Conservation (phyloP, 352 stramenopile genomes). For the Globisporangium nunn region DNA sequence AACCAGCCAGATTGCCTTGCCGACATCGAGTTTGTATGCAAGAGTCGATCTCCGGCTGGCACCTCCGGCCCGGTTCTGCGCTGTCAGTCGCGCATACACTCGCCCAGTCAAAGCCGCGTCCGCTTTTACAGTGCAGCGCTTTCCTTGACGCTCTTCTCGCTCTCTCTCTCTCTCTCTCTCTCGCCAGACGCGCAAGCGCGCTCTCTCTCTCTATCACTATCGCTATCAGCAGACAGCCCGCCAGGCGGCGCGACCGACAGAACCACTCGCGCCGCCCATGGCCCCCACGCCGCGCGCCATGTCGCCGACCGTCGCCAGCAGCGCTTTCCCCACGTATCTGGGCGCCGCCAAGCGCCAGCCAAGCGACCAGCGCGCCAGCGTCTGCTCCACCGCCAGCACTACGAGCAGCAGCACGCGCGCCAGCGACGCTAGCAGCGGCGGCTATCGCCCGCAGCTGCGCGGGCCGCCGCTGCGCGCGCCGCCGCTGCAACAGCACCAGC, state of each 20-base stretch:
- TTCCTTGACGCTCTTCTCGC: background rate
- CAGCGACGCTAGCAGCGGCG: conserved; percentile 9
- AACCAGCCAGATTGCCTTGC: background rate
- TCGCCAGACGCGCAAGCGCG: no score
- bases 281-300: background rate
- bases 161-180: background rate
- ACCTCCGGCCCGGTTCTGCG: background rate
- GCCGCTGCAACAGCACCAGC: conserved; percentile 1
- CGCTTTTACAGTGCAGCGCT: background rate
- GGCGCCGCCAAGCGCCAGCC: conserved; percentile 7
- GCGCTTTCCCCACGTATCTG: conserved; percentile 7
- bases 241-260: background rate
- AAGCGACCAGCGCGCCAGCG: conserved; percentile 10
- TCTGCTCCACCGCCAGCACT: conserved; percentile 12
- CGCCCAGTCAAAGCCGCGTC: no score
- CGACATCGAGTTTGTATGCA: background rate
- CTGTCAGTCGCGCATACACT: no score
- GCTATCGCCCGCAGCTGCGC: conserved; percentile 4
- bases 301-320: background rate
- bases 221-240: background rate
- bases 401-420: conserved; percentile 13
- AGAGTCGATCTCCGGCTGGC: background rate
- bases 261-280: background rate
- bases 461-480: background rate
- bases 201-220: background rate